These are phyloP conservation scores for Microstegium vimineum DNA, from an alignment of 176 grass and related monocot species.

Conservation along the genomic window DNA sequence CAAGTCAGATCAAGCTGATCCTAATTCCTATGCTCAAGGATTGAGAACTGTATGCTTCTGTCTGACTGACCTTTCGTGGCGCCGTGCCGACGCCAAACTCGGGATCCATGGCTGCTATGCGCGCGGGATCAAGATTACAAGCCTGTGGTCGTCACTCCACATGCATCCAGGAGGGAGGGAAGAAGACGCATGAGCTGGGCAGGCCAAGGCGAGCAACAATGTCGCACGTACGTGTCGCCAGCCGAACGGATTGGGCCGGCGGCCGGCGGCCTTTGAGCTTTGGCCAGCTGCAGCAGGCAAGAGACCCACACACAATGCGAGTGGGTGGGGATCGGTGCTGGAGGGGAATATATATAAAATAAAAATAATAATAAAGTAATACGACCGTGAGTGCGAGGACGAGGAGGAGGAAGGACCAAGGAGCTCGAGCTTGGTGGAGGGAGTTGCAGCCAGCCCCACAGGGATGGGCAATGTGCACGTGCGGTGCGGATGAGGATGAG, in stretches of 20 bases:
- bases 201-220: no score
- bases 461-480: background rate
- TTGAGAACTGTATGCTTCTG: no score
- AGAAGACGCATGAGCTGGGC: no score
- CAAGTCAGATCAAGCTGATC: no score
- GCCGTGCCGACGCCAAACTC: constrained; percentile 25
- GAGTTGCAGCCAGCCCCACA: background rate
- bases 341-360: no score
- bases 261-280: background rate
- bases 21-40: no score
- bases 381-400: no score
- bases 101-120: constrained; percentile 31
- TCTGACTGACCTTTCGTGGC: constrained; percentile 14
- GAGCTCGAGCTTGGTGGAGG: background rate
- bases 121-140: background rate
- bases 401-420: background rate
- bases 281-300: background rate
- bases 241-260: background rate
- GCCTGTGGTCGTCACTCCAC: no score
- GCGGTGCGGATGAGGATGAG: background rate
- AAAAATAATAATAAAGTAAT: no score
- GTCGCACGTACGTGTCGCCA: no score
- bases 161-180: background rate
- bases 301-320: background rate
- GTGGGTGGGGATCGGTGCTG: background rate